Percentiles rank a stretch among this genome's conserved stretches.
These are phyloP conservation scores for Globisporangium canariense DNA, from an alignment of 352 stramenopile genomes.

Conservation along the genomic window DNA sequence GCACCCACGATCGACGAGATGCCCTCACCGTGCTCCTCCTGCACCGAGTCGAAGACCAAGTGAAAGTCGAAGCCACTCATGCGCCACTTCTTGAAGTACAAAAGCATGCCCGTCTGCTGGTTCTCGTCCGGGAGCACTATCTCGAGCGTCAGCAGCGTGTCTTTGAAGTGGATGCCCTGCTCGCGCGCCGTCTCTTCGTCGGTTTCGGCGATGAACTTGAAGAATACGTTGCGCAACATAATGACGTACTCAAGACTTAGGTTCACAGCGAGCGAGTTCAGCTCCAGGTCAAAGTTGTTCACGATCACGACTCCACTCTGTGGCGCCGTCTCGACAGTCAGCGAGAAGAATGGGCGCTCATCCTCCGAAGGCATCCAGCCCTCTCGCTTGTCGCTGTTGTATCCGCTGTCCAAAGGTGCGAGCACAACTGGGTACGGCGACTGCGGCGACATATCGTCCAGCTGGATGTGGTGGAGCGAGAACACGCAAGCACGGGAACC, in stretches of 20 bases:
- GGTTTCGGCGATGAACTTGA: conserved; percentile 66
- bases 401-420: conserved; percentile 76
- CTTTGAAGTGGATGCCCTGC: conserved; percentile 62
- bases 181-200: conserved; percentile 65
- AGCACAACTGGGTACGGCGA: conserved; percentile 76
- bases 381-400: conserved; percentile 86
- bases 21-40: conserved; percentile 75
- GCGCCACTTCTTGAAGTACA: conserved; percentile 83
- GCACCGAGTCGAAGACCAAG: conserved; percentile 80
- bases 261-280: conserved; percentile 71
- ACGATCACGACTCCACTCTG: conserved; percentile 70
- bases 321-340: conserved; percentile 63
- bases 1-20: conserved; percentile 77
- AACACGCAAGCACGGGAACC: conserved; percentile 49
- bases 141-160: conserved; percentile 47
- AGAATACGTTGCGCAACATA: conserved; percentile 61
- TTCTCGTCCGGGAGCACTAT: conserved; percentile 48
- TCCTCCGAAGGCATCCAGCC: conserved; percentile 77
- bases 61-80: conserved; percentile 73
- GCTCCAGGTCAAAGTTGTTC: conserved; percentile 72
- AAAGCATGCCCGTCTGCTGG: conserved; percentile 46
- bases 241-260: conserved; percentile 83
- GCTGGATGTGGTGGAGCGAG: conserved; percentile 78
- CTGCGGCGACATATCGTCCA: conserved; percentile 82
- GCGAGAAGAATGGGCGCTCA: conserved; percentile 66